A percentile compares a stretch with the other conserved stretches of the same genome.
Evolutionary conservation across 805 yeast species (phyloP).

Genomic region (Metschnikowia orientalis): DNA sequence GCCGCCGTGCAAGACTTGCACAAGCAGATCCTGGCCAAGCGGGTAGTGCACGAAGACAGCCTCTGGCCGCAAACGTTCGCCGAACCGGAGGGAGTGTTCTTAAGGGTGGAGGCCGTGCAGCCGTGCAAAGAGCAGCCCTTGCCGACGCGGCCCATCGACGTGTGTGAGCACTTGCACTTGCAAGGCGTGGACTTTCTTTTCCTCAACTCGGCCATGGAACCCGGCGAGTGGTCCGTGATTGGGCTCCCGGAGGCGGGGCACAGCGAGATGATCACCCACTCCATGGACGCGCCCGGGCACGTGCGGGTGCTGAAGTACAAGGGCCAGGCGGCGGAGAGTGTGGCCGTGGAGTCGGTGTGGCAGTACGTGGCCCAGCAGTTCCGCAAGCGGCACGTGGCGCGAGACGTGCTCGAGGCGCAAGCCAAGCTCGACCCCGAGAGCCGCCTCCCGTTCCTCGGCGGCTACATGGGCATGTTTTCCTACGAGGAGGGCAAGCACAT

Average conservation of each 20-base stretch:
- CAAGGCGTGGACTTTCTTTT: slow-evolving; percentile 41
- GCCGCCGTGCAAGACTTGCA: slow-evolving; percentile 2
- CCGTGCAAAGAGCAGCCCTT: neutral
- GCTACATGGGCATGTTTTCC: slow-evolving; percentile 77
- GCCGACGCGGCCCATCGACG: slow-evolving; percentile 33
- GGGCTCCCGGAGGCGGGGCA: slow-evolving; percentile 55
- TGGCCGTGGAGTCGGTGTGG: slow-evolving; percentile 43
- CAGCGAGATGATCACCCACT: slow-evolving; percentile 56
- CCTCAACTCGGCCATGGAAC: slow-evolving; percentile 73
- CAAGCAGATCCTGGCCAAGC: slow-evolving; percentile 3
- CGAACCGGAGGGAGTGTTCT: too few species aligned
- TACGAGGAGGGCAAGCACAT: slow-evolving; percentile 78
- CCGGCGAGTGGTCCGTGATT: slow-evolving; percentile 86
- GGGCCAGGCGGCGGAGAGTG: slow-evolving; percentile 8
- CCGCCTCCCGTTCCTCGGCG: slow-evolving; percentile 82
- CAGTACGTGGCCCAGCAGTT: slow-evolving; percentile 46
- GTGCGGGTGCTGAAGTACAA: slow-evolving; percentile 29
- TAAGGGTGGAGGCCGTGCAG: too few species aligned
- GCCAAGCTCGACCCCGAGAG: slow-evolving; percentile 18
- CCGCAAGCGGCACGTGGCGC: slow-evolving; percentile 31
- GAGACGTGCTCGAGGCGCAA: slow-evolving; percentile 22
- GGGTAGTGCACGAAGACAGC: slow-evolving; percentile 22
- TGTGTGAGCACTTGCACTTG: slow-evolving; percentile 46
- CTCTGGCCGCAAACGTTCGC: slow-evolving; percentile 16
- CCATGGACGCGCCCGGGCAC: slow-evolving; percentile 39